Evolutionary conservation across 345 rosid species (phyloP), one percentile per base, ranked within the genome.

Genomic region (Camelina hispida): DNA sequence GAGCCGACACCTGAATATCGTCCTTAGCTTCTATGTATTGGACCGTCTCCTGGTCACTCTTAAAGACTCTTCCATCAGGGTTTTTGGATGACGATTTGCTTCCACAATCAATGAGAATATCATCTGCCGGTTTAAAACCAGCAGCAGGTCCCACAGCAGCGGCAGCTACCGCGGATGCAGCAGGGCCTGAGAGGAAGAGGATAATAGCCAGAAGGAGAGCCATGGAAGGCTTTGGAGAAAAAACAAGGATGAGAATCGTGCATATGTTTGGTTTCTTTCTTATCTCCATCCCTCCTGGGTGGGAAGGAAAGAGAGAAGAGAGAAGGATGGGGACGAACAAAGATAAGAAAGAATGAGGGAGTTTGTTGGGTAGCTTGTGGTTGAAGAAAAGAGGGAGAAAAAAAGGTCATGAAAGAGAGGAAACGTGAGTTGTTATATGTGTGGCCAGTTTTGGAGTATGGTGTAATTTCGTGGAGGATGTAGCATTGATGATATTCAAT

Each of bases 31-130:
- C 68, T 13, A 88, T 73, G 50, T 43, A 83, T 42, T 76, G 54
- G 37, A 65, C 22, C 3, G 91, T 76, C 17, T 88, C 87, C 38
- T 86, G 80, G 52, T 91, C 94, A n/a, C 87, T 84, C 67, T 84
- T 87, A 73, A 87, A 91, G 44, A 58, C 58, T 62, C 85, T 86
- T 25, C 94, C 94, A 37, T 88, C 92, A 8, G 90, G 87, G 43
- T 79, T 67, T n/a, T 82, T 68, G 48, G 76, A 50, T 10, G 81
- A 66, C 20, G 83, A 68, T 48, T 70, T 81, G 37, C 90, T 67
- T 2, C 97, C 97, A 34, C 92, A 88, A 48, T 80, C 87, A 38
- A 91, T 78, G 51, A 91, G 91, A 60, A 86, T 51, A 56, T 81
- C 74, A 71, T 91, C 97, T 20, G 68, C 72, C 3, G 92, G 89